Evolutionary conservation across 805 yeast genomes (phyloP), one percentile per base, ranked within the genome.

Genomic region (Teunomyces pallodes): DNA sequence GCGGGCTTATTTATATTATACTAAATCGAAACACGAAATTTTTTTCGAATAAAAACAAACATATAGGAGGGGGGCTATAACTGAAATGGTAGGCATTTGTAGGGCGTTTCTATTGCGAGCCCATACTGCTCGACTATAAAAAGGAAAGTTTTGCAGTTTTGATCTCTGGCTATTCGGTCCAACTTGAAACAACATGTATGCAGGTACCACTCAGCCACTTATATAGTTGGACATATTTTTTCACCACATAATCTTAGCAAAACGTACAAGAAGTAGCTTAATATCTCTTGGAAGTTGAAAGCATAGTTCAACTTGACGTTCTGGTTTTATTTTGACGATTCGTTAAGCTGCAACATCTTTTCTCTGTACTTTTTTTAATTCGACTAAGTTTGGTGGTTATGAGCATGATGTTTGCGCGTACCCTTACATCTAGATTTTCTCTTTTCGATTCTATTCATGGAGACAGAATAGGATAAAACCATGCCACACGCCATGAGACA

Each of bases 1-100:
- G 33, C 33, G 41, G 36, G 9, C 20, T 12, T 30, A 42, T 42
- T 28, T 29, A 28, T 28, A 42, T 14, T 9, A 17, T 10, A 8
- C 31, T 17, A 9, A 27, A 14, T 14, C 40, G 24, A 30, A 43
- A 46, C 46, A 46, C 49, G 49, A 35, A 40, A 41, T 29, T 14
- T 36, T 20, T 39, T 20, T 29, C 29, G n/a, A 20, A 28, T 36
- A 33, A 32, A 17, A 40, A 45, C 45, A 39, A 48, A 28, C 47
- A 44, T 29, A 28, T 39, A 33, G 14, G 40, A 42, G 36, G 24
- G 46, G 30, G 44, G 35, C 33, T 30, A 42, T 42, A 26, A 9
- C 41, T 38, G 41, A 26, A 24, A 8, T 38, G 16, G 41, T 24
- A 8, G 4, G 30, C 41, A 36, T 20, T 26, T 26, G 13, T 38